Conservation (phyloP, 768 basidiomycete species). For the Clathrus columnatus region DNA sequence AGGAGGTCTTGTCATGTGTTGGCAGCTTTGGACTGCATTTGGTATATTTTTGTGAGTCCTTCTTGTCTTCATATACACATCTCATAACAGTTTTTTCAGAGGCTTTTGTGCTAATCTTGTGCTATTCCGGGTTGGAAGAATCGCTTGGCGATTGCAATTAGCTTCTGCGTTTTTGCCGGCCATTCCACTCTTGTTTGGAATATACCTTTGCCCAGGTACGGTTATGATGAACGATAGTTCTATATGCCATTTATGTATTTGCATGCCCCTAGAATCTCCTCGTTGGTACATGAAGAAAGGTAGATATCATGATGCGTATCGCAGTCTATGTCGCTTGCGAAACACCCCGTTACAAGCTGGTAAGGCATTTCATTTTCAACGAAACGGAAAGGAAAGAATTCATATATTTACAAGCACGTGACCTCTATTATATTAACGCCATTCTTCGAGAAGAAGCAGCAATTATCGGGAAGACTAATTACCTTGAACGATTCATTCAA, state of each 20-base stretch:
- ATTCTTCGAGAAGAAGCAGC: constrained; percentile 26
- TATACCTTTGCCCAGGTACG: constrained; percentile 47
- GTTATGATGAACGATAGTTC: background rate
- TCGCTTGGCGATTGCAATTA: constrained; percentile 34
- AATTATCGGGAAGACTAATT: constrained; percentile 21
- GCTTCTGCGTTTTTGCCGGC: constrained; percentile 30
- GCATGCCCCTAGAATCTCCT: constrained; percentile 16
- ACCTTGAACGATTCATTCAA: constrained; percentile 25
- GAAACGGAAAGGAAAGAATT: background rate
- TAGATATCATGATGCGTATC: constrained; percentile 26
- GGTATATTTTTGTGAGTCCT: constrained; percentile 23
- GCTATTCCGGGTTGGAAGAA: constrained; percentile 21
- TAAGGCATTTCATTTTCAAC: background rate
- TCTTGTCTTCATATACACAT: background rate
- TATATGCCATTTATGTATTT: background rate
- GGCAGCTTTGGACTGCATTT: constrained; percentile 34
- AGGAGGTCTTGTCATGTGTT: constrained; percentile 28
- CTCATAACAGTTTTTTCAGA: background rate
- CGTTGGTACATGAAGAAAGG: constrained; percentile 33
- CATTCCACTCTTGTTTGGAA: constrained; percentile 35
- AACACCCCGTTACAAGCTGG: constrained; percentile 26
- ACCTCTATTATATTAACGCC: constrained; percentile 31
- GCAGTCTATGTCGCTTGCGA: constrained; percentile 25
- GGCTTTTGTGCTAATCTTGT: constrained; percentile 27
- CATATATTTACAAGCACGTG: constrained; percentile 21